A percentile compares a stretch with the other conserved stretches of the same genome.
These are phyloP conservation scores for Entamoeba histolytica DNA, from an alignment of 208 protist species.

Conservation along the genomic window DNA sequence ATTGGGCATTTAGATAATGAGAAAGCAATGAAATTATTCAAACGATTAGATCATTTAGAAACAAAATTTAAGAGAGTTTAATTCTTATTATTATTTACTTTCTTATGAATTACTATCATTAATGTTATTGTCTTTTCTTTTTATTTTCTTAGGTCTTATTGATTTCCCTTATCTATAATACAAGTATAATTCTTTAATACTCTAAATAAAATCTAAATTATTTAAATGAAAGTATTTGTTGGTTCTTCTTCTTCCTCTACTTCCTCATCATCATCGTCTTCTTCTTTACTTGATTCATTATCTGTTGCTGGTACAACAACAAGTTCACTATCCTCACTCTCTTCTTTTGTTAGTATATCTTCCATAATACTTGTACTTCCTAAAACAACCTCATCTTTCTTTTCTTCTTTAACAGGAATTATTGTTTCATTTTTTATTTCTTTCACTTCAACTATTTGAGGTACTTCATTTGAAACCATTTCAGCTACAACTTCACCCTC, in stretches of 20 bases:
- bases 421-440: background rate
- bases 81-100: too few relatives aligned
- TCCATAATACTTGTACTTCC: background rate
- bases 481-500: background rate
- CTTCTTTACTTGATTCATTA: background rate
- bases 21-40: background rate
- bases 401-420: background rate
- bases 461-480: background rate
- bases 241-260: background rate
- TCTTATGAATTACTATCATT: too few relatives aligned
- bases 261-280: background rate
- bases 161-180: too few relatives aligned
- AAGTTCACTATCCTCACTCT: background rate
- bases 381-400: background rate
- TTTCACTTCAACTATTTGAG: background rate
- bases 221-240: background rate
- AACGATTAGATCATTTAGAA: background rate
- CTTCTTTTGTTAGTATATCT: background rate
- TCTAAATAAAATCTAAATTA: background rate
- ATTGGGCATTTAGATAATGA: background rate
- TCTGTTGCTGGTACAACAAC: background rate
- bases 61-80: too few relatives aligned
- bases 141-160: too few relatives aligned
- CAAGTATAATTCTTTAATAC: too few relatives aligned
- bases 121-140: too few relatives aligned